phyloP scores from a whole-genome alignment of 2,329 filamentous ascomycete species.

The Cadophora malorum region DNA sequence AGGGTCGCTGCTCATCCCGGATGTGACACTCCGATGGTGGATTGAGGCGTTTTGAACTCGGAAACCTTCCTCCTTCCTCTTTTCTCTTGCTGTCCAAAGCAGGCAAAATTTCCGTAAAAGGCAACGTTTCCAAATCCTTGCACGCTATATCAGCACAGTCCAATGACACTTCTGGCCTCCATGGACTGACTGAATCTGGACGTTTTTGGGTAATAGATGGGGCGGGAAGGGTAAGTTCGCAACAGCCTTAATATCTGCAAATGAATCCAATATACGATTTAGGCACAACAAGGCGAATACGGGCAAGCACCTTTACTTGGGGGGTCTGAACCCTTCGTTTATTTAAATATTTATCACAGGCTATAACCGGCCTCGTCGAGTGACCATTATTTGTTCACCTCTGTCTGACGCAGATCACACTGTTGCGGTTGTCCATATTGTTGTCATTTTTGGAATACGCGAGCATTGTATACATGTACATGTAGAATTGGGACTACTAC shows the following conservation, averaged over 20 bases:
- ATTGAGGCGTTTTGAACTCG: not conserved
- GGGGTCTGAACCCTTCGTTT: not conserved
- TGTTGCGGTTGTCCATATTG: no score
- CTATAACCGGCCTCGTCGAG: no score
- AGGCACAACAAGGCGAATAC: slow-evolving; percentile 5
- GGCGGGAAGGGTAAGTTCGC: not conserved
- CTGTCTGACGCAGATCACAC: no score
- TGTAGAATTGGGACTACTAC: no score
- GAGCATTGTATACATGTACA: no score
- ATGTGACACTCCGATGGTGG: not conserved
- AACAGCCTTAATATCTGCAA: slow-evolving; percentile 8
- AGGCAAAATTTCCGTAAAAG: not conserved
- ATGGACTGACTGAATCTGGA: not conserved
- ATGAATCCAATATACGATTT: not conserved
- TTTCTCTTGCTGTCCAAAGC: not conserved
- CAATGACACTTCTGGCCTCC: not conserved
- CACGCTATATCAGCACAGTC: not conserved
- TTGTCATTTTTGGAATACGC: no score
- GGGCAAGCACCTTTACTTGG: not conserved
- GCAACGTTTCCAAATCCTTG: not conserved
- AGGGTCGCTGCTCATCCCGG: not conserved
- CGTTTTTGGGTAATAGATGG: not conserved
- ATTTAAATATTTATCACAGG: no score
- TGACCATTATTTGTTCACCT: no score
- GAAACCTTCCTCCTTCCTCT: not conserved